Percentiles rank a stretch among this genome's conserved stretches.
These are phyloP conservation scores for Trichoderma sp. DNA, from an alignment of 2,329 filamentous ascomycete species.

Conservation along the genomic window DNA sequence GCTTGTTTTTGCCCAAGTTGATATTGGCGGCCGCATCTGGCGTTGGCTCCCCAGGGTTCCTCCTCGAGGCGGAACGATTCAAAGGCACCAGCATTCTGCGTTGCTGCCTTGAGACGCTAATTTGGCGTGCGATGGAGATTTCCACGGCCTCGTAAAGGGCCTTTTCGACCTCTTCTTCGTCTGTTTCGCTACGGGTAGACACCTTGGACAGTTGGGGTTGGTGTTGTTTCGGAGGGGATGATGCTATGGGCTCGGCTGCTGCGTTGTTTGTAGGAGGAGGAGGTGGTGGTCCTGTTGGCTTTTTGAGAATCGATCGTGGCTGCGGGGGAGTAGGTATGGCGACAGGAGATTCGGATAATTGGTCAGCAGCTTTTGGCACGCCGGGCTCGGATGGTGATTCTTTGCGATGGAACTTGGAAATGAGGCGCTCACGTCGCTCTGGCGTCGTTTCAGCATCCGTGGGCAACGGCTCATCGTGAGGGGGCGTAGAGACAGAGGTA, in stretches of 20 bases:
- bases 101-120: slow-evolving; percentile 62
- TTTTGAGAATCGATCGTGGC: slow-evolving; percentile 10
- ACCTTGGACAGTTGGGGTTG: background rate
- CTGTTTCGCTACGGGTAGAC: background rate
- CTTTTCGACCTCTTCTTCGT: slow-evolving; percentile 24
- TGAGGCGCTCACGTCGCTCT: slow-evolving; percentile 17
- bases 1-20: slow-evolving; percentile 25
- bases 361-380: background rate
- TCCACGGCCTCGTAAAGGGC: slow-evolving; percentile 53
- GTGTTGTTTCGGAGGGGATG: background rate
- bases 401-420: slow-evolving; percentile 23
- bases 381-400: background rate
- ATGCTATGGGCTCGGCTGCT: background rate
- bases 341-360: background rate
- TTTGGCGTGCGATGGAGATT: slow-evolving; percentile 65
- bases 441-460: background rate
- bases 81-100: slow-evolving; percentile 57
- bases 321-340: background rate
- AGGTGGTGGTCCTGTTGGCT: background rate
- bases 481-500: slow-evolving; percentile 14
- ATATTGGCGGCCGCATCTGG: slow-evolving; percentile 9
- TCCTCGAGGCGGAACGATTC: slow-evolving; percentile 32
- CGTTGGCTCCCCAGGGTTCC: slow-evolving; percentile 14
- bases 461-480: background rate
- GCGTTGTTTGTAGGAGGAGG: background rate